Evolutionary conservation across 139 green algal genomes (phyloP).

Genomic region (Coccomyxa sp.): DNA sequence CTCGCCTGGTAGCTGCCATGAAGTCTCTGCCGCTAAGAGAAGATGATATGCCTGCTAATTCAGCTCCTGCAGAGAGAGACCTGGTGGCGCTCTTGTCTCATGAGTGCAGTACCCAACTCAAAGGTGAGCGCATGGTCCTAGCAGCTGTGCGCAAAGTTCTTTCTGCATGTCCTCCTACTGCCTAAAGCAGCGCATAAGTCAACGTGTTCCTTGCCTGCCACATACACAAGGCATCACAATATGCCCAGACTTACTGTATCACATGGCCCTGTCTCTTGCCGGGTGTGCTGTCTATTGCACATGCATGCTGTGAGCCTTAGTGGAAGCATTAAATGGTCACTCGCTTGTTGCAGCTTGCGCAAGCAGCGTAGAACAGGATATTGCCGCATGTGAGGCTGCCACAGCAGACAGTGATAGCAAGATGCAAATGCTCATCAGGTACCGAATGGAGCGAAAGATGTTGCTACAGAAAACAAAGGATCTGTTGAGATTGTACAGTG

Average conservation of each 20-base stretch:
- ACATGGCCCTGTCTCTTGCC: too few species aligned
- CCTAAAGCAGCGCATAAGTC: too few species aligned
- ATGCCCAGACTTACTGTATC: too few species aligned
- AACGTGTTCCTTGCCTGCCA: too few species aligned
- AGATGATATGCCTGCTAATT: background rate
- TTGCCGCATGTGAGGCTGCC: too few species aligned
- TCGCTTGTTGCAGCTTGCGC: background rate
- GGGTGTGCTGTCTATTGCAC: background rate
- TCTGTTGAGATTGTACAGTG: background rate
- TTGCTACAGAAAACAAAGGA: background rate
- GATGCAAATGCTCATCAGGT: too few species aligned
- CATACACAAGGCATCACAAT: too few species aligned
- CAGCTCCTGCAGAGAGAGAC: background rate
- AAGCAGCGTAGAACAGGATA: background rate
- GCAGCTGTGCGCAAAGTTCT: background rate
- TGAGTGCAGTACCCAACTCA: background rate
- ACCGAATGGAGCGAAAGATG: background rate
- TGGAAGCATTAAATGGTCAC: background rate
- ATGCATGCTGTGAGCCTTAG: background rate
- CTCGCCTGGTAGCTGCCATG: background rate
- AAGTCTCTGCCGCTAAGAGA: background rate
- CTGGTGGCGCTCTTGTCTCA: background rate
- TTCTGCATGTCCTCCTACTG: background rate
- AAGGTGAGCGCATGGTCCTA: background rate
- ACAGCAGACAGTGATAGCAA: too few species aligned